phyloP scores from a whole-genome alignment of 345 rosid species.

The Hypericum androsaemum region DNA sequence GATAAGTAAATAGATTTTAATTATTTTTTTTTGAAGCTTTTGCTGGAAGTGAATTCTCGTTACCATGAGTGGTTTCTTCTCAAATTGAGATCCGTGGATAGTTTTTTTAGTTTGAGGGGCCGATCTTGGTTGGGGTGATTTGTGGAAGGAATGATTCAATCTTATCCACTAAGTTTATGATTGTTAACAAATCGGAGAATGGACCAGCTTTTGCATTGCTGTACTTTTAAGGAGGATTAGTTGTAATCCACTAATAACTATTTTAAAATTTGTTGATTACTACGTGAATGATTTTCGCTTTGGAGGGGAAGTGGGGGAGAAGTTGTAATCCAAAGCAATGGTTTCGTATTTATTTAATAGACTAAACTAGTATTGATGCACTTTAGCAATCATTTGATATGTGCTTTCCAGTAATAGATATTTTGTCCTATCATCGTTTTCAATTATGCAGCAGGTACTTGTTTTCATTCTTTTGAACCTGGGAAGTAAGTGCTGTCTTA shows the following conservation, averaged over 20 bases:
- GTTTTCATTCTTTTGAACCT: slow-evolving; percentile 9
- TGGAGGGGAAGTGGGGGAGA: slow-evolving; percentile 7
- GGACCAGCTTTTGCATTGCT: slow-evolving; percentile 16
- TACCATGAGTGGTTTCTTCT: neutral
- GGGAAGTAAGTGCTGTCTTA: slow-evolving; percentile 6
- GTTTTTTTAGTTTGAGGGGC: slow-evolving; percentile 13
- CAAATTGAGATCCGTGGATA: neutral
- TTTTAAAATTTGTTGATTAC: slow-evolving; percentile 12
- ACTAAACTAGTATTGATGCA: slow-evolving; percentile 10
- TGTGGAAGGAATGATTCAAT: neutral
- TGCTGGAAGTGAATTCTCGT: slow-evolving; percentile 1
- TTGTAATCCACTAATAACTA: slow-evolving; percentile 24
- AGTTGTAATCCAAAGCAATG: slow-evolving; percentile 26
- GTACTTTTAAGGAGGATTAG: slow-evolving; percentile 21
- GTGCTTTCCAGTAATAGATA: slow-evolving; percentile 13
- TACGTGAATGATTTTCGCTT: slow-evolving; percentile 1
- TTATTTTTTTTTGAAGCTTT: slow-evolving; percentile 8
- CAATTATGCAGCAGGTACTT: slow-evolving; percentile 6
- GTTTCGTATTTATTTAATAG: slow-evolving; percentile 15
- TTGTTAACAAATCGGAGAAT: slow-evolving; percentile 3
- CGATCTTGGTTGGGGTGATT: neutral
- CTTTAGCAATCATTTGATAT: slow-evolving; percentile 22
- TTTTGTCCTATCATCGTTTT: slow-evolving; percentile 9
- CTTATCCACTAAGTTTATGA: neutral
- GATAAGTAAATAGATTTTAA: too few relatives aligned